phyloP scores from a whole-genome alignment of 495 filamentous ascomycete species.

The Xylaria castorea region DNA sequence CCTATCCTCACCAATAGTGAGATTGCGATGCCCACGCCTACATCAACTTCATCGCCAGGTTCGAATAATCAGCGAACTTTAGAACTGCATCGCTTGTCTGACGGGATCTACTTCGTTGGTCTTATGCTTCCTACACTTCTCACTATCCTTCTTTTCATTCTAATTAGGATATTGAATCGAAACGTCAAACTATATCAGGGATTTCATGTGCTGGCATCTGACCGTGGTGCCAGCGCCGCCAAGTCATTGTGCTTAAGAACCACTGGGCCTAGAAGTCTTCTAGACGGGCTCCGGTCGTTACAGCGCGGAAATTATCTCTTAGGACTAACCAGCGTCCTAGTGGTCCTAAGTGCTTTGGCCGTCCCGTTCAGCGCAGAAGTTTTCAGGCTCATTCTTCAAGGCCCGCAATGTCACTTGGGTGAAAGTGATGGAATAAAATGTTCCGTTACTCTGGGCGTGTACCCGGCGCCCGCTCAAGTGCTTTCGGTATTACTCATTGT shows the following conservation, averaged over 20 bases:
- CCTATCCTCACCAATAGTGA: conserved; percentile 31
- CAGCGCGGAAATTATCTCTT: conserved; percentile 31
- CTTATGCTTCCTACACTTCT: conserved; percentile 45
- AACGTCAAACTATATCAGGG: conserved; percentile 44
- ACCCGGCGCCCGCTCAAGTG: conserved; percentile 30
- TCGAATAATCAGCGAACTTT: conserved; percentile 20
- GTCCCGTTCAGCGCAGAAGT: conserved; percentile 38
- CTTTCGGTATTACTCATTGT: conserved; percentile 33
- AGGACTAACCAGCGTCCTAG: conserved; percentile 35
- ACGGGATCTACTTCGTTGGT: conserved; percentile 41
- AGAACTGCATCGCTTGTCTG: conserved; percentile 30
- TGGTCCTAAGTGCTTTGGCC: conserved; percentile 32
- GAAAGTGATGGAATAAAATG: conserved; percentile 25
- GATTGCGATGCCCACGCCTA: conserved; percentile 25
- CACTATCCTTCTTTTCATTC: conserved; percentile 38
- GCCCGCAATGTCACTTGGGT: conserved; percentile 23
- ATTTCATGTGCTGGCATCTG: conserved; percentile 40
- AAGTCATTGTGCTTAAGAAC: conserved; percentile 40
- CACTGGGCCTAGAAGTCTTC: conserved; percentile 28
- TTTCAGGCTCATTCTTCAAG: conserved; percentile 33
- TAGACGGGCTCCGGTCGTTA: conserved; percentile 29
- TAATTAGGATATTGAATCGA: conserved; percentile 40
- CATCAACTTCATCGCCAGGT: conserved; percentile 17
- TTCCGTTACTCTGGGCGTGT: conserved; percentile 32
- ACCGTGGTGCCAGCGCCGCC: conserved; percentile 31